Conservation (phyloP, 805 yeast species). For the Starmerella sp. region DNA sequence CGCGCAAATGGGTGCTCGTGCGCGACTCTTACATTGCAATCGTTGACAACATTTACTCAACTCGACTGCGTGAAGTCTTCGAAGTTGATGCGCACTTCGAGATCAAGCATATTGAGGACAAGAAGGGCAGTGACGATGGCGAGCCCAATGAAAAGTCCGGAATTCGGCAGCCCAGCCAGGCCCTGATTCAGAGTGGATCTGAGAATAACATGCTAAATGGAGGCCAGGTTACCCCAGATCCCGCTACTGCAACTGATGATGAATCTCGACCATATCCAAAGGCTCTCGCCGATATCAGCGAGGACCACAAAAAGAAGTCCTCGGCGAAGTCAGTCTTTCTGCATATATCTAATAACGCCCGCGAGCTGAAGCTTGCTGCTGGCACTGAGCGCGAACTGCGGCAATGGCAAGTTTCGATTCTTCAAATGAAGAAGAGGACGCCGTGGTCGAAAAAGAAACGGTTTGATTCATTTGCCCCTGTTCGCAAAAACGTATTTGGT, state of each 20-base stretch:
- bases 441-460: conserved; percentile 66
- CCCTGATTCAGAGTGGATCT: too few species aligned
- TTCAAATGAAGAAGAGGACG: conserved; percentile 50
- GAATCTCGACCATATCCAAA: not conserved
- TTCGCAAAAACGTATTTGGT: conserved; percentile 71
- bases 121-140: not conserved
- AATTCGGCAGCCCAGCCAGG: not conserved
- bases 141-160: not conserved
- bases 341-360: conserved; percentile 30
- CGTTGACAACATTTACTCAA: conserved; percentile 74
- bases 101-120: conserved; percentile 28
- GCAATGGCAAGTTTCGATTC: conserved; percentile 69
- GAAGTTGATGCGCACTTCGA: conserved; percentile 70
- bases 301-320: conserved; percentile 2
- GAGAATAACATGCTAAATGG: too few species aligned
- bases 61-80: conserved; percentile 84
- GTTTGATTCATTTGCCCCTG: conserved; percentile 87
- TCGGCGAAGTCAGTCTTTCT: conserved; percentile 20
- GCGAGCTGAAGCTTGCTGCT: conserved; percentile 42
- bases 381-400: conserved; percentile 71
- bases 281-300: conserved; percentile 9
- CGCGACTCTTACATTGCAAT: conserved; percentile 76
- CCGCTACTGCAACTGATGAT: too few species aligned
- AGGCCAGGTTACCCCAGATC: too few species aligned
- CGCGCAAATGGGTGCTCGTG: conserved; percentile 83